A percentile compares a stretch with the other conserved stretches of the same genome.
Conservation (phyloP, 2,329 filamentous ascomycete species). For the Tolypocladium guangdongense region DNA sequence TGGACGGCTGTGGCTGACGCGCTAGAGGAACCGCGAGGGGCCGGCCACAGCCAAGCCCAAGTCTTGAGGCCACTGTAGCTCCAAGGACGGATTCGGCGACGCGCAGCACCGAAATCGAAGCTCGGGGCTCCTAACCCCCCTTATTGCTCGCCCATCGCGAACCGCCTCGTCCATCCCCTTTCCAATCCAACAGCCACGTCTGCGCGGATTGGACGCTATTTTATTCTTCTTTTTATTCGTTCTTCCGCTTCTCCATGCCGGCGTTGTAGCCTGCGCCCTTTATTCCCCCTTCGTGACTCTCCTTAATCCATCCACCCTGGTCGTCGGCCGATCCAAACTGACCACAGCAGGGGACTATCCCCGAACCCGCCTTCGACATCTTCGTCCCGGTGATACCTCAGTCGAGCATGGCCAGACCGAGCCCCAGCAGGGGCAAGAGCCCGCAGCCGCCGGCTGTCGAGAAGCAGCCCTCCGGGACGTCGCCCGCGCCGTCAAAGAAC, state of each 20-base stretch:
- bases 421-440: conserved; percentile 23
- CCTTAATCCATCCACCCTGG: conserved; percentile 4
- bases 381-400: neutral
- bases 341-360: neutral
- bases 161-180: neutral
- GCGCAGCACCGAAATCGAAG: neutral
- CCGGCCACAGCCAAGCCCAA: neutral
- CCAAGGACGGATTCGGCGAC: neutral
- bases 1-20: neutral
- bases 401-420: conserved; percentile 22
- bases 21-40: neutral
- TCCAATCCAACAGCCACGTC: neutral
- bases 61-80: conserved; percentile 2
- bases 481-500: conserved; percentile 14
- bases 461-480: conserved; percentile 4
- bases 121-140: neutral
- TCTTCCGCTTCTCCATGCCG: conserved; percentile 2
- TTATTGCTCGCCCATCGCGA: neutral
- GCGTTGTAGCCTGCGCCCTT: conserved; percentile 1
- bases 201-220: neutral
- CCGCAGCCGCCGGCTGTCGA: conserved; percentile 18
- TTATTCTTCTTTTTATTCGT: neutral
- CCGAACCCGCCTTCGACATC: neutral
- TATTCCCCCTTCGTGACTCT: conserved; percentile 9
- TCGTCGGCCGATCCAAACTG: neutral